These are phyloP conservation scores for Boehmeria nivea DNA, from an alignment of 306 rosid species.

Conservation along the genomic window DNA sequence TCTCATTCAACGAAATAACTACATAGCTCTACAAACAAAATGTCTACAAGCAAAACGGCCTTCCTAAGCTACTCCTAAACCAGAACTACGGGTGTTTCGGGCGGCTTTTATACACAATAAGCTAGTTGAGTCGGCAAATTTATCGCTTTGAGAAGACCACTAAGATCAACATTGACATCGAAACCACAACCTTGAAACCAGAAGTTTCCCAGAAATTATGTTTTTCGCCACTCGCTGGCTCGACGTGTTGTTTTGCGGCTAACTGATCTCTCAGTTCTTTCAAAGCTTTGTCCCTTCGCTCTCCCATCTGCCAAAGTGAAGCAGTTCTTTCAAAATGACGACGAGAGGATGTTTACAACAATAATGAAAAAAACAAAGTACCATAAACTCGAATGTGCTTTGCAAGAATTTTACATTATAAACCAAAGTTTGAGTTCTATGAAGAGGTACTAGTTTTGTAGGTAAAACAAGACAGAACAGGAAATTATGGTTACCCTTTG, in stretches of 20 bases:
- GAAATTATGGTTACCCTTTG: conserved; percentile 57
- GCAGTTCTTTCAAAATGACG: background rate
- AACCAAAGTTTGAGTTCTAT: too few species aligned
- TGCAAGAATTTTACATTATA: background rate
- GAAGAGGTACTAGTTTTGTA: too few species aligned
- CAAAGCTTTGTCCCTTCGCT: conserved; percentile 78
- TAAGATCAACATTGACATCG: conserved; percentile 85
- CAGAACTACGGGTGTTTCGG: conserved; percentile 6
- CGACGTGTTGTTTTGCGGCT: conserved; percentile 55
- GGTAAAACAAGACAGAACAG: background rate
- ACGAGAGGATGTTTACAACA: background rate
- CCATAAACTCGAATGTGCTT: background rate
- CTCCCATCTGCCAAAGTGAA: conserved; percentile 67
- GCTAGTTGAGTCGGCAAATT: conserved; percentile 3
- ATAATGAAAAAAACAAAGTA: background rate
- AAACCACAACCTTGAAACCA: conserved; percentile 72
- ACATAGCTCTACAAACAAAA: conserved; percentile 21
- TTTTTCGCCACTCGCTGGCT: conserved; percentile 32
- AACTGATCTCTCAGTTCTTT: conserved; percentile 80
- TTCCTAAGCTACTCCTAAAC: conserved; percentile 29
- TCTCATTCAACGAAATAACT: background rate
- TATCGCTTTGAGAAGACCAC: conserved; percentile 78
- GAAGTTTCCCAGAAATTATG: conserved; percentile 83
- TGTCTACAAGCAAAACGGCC: conserved; percentile 36
- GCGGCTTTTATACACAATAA: conserved; percentile 26